phyloP scores from a whole-genome alignment of 192 early-diverging fungal genomes.

The Coemansia furcata region DNA sequence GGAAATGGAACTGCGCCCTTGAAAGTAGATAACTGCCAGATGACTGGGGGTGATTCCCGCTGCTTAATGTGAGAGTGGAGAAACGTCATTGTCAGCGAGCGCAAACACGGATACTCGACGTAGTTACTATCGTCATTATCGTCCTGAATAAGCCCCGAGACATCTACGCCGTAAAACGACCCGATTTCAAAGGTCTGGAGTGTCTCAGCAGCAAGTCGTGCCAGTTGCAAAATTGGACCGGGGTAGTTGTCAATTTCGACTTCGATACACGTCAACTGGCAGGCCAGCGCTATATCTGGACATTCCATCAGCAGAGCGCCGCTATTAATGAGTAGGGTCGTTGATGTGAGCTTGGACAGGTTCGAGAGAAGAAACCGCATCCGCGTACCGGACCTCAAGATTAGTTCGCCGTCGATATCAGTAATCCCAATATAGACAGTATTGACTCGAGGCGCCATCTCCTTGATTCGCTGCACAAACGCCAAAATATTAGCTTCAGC shows the following conservation, averaged over 20 bases:
- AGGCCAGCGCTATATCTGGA: neutral
- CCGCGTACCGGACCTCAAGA: neutral
- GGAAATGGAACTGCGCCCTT: conserved; percentile 5
- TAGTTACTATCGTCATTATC: neutral
- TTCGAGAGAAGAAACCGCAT: neutral
- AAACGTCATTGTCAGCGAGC: neutral
- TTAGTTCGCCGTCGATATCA: neutral
- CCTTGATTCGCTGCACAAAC: neutral
- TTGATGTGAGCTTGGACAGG: neutral
- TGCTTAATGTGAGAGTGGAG: no score
- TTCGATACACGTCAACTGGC: neutral
- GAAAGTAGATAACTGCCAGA: neutral
- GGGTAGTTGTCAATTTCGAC: neutral
- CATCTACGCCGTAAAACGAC: neutral
- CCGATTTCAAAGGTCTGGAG: neutral
- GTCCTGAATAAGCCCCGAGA: neutral
- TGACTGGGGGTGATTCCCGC: no score
- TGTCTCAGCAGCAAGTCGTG: neutral
- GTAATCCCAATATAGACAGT: neutral
- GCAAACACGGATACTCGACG: neutral
- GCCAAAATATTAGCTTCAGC: neutral
- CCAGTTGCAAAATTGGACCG: neutral
- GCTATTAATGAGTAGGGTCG: neutral
- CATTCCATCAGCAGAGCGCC: neutral
- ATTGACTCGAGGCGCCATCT: neutral